These are phyloP conservation scores for Epichloe bromicola DNA, from an alignment of 2,329 filamentous ascomycete species.

Conservation along the genomic window DNA sequence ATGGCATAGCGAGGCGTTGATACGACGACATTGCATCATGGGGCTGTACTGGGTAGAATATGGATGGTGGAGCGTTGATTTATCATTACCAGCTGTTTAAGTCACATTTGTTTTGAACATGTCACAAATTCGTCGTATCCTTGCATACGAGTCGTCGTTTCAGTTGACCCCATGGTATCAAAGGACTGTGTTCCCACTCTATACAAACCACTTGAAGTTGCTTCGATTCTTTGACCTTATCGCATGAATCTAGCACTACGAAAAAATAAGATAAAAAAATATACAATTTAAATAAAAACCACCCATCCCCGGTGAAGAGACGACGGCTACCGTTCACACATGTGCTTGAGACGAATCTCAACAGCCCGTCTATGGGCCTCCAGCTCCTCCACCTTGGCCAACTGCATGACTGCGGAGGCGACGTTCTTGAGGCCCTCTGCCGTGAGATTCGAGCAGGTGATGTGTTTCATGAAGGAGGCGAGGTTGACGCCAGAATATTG, in stretches of 20 bases:
- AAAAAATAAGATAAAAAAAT: not conserved
- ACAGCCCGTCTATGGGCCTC: constrained; percentile 88
- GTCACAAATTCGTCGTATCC: too few relatives aligned
- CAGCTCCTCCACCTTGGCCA: constrained; percentile 86
- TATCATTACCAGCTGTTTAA: not conserved
- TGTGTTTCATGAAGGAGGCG: constrained; percentile 93
- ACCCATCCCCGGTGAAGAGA: not conserved
- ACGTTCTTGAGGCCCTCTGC: constrained; percentile 76
- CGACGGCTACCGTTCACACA: constrained; percentile 21
- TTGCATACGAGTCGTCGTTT: too few relatives aligned
- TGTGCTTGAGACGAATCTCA: constrained; percentile 58
- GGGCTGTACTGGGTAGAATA: not conserved
- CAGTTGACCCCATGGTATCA: too few relatives aligned
- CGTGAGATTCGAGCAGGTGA: constrained; percentile 86
- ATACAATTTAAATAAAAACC: not conserved
- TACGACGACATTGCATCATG: constrained; percentile 8
- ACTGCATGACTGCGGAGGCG: constrained; percentile 80
- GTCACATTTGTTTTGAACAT: too few relatives aligned
- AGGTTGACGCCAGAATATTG: constrained; percentile 98
- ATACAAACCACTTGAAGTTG: too few relatives aligned
- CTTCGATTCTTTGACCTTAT: too few relatives aligned
- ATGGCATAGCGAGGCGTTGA: constrained; percentile 24
- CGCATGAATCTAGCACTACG: not conserved
- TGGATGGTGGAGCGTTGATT: not conserved
- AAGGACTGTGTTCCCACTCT: too few relatives aligned